Conservation (phyloP, 1,284 basidiomycete genomes). For the Sanghuangporus sanghuang region DNA sequence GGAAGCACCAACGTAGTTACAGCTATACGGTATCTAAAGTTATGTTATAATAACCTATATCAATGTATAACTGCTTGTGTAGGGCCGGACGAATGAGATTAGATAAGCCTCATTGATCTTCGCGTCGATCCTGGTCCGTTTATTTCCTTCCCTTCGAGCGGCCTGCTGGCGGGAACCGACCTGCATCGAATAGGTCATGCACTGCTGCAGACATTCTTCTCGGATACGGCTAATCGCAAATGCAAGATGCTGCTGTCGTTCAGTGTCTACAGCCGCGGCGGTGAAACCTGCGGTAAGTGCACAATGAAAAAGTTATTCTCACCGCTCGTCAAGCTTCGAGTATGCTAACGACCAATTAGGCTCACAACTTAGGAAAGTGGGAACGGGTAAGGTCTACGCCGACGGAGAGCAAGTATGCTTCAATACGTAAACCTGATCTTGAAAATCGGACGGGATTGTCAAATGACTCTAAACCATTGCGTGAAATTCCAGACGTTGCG, state of each 20-base stretch:
- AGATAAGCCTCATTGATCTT: neutral
- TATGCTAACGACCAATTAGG: neutral
- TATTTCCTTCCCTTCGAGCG: neutral
- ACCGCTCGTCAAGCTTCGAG: neutral
- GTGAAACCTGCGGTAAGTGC: slow-evolving; percentile 13
- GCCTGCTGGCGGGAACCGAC: slow-evolving; percentile 5
- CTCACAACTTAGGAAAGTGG: slow-evolving; percentile 3
- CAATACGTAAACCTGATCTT: neutral
- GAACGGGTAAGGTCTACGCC: neutral
- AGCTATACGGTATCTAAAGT: neutral
- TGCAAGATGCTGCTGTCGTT: neutral
- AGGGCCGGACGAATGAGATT: too few species aligned
- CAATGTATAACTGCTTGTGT: too few species aligned
- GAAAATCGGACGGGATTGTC: too few species aligned
- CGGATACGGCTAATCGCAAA: neutral
- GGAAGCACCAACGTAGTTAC: neutral
- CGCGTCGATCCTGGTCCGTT: neutral
- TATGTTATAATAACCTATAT: too few species aligned
- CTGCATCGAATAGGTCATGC: slow-evolving; percentile 5
- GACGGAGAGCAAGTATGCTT: neutral
- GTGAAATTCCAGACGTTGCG: neutral
- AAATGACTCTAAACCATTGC: too few species aligned
- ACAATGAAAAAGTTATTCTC: neutral
- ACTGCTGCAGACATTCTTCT: slow-evolving; percentile 5
- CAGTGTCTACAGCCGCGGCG: slow-evolving; percentile 11